Base-by-base conservation (phyloP, 306 rosid genomes). In the Luffa aegyptiaca region DNA sequence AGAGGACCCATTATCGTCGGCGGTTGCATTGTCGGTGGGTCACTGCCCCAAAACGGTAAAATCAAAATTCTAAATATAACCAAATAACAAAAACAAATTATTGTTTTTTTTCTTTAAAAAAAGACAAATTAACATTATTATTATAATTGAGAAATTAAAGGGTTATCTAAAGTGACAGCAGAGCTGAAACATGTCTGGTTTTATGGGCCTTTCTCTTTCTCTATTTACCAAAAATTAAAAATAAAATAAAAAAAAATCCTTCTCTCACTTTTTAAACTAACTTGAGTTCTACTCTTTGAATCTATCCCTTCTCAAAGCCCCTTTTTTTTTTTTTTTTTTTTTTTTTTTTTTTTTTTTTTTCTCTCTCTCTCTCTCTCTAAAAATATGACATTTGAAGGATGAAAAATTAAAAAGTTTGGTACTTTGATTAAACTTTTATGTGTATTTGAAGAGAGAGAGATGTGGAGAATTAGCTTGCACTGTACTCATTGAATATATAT, bases 221-320 rank as follows among this genome's bases (percentile, higher is more conserved):
- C 39, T 36, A 14, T 62, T 5, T 62, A 9, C 2, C 68, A 0
- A n/a, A 18, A 56, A 56, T n/a, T 56, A 61, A 26, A 26, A 26
- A 5, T 31, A 26, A 26, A 26, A 26, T 0, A 26, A 26, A 26
- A 0, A 56, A 18, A 56, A 56, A 56, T 26, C 11, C 21, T 2
- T 56, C 10, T 31, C 31, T 62, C 52, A 42, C 75, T 55, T 44
- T 69, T 69, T 46, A 45, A 71, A 71, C 7, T 71, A 71, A 45
- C 76, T 71, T 71, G 6, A 71, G 17, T 46, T 71, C 56, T 71
- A 71, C 76, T 71, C 76, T 71, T 71, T 71, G 76, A 49, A 71
- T 70, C 76, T 70, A 70, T 10, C 10, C 56, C n/a, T 70, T 20
- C 10, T 10, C 21, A 44, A 20, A 44, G n/a, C 10, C 41, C 5